A percentile compares a stretch with the other conserved stretches of the same genome.
Evolutionary conservation across 257 asterid genomes (phyloP).

Genomic region (Salvia rosmarinus): DNA sequence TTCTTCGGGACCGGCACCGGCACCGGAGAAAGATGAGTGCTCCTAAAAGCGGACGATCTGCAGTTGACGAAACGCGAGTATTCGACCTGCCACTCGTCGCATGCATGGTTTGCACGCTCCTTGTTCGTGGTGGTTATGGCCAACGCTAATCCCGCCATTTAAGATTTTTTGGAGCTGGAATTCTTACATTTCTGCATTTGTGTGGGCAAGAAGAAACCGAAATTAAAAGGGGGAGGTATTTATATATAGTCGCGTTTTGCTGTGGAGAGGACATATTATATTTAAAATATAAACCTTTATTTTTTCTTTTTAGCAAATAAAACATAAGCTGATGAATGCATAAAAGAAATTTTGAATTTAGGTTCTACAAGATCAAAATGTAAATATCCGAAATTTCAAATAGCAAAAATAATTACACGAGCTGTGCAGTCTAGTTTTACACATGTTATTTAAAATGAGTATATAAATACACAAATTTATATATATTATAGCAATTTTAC

Average conservation of each 20-base stretch:
- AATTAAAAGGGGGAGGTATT: background rate
- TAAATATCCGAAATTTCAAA: too few species aligned
- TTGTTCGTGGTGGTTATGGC: slow-evolving; percentile 18
- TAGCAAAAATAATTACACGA: too few species aligned
- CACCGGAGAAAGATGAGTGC: slow-evolving; percentile 51
- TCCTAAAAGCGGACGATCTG: slow-evolving; percentile 36
- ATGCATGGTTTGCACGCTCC: slow-evolving; percentile 20
- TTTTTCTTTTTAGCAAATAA: too few species aligned
- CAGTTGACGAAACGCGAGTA: slow-evolving; percentile 62
- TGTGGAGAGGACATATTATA: too few species aligned
- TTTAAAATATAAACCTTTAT: too few species aligned
- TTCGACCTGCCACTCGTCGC: slow-evolving; percentile 57
- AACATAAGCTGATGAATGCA: too few species aligned
- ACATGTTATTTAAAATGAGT: too few species aligned
- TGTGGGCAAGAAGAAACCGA: background rate
- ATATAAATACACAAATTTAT: too few species aligned
- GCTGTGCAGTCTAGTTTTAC: too few species aligned
- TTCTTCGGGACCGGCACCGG: slow-evolving; percentile 35
- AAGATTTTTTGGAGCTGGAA: slow-evolving; percentile 24
- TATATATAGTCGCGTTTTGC: slow-evolving; percentile 1
- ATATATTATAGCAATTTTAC: too few species aligned
- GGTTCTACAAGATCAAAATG: too few species aligned
- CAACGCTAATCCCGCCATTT: slow-evolving; percentile 52
- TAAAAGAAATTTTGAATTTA: too few species aligned
- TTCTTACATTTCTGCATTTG: background rate